Evolutionary conservation across 805 yeast genomes (phyloP), one percentile per base, ranked within the genome.

Genomic region (Saturnispora saitoi): DNA sequence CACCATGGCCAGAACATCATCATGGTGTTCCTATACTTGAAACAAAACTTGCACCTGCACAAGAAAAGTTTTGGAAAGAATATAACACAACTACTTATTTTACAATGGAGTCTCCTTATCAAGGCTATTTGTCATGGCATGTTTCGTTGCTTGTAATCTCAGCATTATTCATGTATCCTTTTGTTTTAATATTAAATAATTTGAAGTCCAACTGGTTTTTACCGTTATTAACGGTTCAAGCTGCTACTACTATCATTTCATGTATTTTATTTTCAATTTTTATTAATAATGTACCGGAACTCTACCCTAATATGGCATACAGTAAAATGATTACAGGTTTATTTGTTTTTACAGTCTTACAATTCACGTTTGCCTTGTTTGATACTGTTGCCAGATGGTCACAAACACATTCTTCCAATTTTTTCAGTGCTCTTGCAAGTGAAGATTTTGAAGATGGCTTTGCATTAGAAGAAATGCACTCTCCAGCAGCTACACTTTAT

Each of bases 241-340:
- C 76, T 5, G 60, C 61, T 0, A 54, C 74, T 4, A 64, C 76
- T 4, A 39, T 78, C 3, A 58, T 75, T 0, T 78, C 93, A 1
- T 64, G 84, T 48, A 52, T 80, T 14, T 64, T 75, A 17, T 76
- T 81, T 56, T 72, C 77, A 45, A 65, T 81, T 9, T 87, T 81
- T 59, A 74, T 78, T 37, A 62, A 69, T 4, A 69, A 82, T 15
- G 81, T 80, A 22, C 83, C 86, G 0, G 71, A 75, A 48, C 68
- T 87, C 57, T 91, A 87, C 62, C 95, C 95, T 1, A 71, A 75
- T 37, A 86, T 86, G 60, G 82, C 84, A 0, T 89, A 89, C 64
- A 67, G 77, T 12, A 76, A 73, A 57, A 79, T 86, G 78, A 74
- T 84, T 22, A 68, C 76, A 59, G 75, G 85, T 10, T 65, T 88